Base-by-base conservation (phyloP, 2,329 filamentous ascomycete genomes). In the Triangularia setosa region DNA sequence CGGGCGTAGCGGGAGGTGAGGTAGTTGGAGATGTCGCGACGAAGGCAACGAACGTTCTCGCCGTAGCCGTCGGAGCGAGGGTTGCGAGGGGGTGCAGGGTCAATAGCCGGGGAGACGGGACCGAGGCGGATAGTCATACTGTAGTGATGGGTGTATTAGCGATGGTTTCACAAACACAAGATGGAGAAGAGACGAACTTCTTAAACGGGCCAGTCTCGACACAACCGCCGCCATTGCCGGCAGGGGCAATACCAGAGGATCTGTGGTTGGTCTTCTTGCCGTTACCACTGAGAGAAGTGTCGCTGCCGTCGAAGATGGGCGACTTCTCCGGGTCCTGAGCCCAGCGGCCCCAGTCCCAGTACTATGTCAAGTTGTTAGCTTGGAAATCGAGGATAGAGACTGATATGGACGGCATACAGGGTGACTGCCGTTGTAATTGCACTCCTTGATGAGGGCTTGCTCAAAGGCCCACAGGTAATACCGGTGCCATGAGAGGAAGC, bases 221-320 rank as follows among this genome's bases (percentile, higher is more conserved):
- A 68, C 83, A 86, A 28, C 83, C 85, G 54, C 85, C 85, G 9
- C 85, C 85, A 8, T 78, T 77, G n/a, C 82, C 84, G 0, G 79
- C 79, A 2, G 80, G 81, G 25, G 71, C 69, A 25, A 69, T 69
- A 12, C 67, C 65, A 14, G 70, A 68, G 11, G 71, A 68, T 58
- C 61, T 67, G 63, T 75, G 70, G 59, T 73, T 52, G 23, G 71
- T 73, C 62, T 73, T 71, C 12, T 72, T 65, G 23, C 83, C 83
- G 64, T 85, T 80, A 21, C 82, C 81, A 25, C 79, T 78, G 76
- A 84, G 73, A 61, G 78, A 81, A 58, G 79, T 82, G 25, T 78
- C 79, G 66, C 79, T 81, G 58, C 84, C 84, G 67, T 85, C 83
- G 65, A 87, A 86, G 58, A 86, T 71, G 14, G 83, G 81, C 0